phyloP scores from a whole-genome alignment of 352 stramenopile genomes.

The Elongisporangium prolatum region DNA sequence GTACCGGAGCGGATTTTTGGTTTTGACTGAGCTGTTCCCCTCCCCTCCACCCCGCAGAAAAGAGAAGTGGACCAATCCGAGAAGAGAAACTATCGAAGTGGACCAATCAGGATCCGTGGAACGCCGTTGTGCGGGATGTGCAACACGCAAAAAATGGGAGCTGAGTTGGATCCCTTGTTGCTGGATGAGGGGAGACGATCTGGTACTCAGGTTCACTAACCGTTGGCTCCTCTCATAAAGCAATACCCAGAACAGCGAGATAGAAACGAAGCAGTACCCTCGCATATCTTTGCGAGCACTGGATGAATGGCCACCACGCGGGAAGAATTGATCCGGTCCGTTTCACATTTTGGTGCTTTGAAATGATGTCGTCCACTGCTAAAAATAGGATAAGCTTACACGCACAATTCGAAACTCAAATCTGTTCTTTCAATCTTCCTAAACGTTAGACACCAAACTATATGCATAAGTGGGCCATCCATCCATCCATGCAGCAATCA shows the following conservation, averaged over 20 bases:
- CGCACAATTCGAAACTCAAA: neutral
- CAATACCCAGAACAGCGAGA: neutral
- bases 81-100: neutral
- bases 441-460: neutral
- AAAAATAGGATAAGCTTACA: neutral
- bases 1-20: neutral
- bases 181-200: neutral
- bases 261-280: neutral
- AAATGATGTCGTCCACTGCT: neutral
- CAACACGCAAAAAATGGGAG: neutral
- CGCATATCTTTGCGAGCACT: neutral
- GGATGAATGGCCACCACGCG: neutral
- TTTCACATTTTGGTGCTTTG: neutral
- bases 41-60: neutral
- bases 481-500: too few relatives aligned
- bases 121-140: neutral
- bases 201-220: neutral
- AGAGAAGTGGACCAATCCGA: neutral
- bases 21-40: neutral
- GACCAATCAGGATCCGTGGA: neutral
- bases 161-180: neutral
- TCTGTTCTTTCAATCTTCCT: neutral
- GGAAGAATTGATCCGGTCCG: neutral
- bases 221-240: neutral
- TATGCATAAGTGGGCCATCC: neutral